These are phyloP conservation scores for Metarhizium guizhouense DNA, from an alignment of 2,329 filamentous ascomycete genomes.

Conservation along the genomic window DNA sequence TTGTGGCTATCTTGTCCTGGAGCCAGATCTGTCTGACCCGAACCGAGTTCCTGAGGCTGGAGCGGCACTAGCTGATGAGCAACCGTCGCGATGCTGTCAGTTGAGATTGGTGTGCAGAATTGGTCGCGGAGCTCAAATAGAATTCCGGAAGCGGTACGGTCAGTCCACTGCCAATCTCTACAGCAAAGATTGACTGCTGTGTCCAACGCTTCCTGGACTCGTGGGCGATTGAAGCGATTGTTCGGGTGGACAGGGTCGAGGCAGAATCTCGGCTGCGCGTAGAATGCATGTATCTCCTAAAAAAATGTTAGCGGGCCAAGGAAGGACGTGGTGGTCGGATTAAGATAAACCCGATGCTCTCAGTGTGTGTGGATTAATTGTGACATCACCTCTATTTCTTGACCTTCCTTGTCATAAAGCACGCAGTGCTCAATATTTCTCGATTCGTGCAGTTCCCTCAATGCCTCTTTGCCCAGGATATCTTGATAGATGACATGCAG, in stretches of 20 bases:
- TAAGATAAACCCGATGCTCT: slow-evolving; percentile 11
- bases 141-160: neutral
- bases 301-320: slow-evolving; percentile 11
- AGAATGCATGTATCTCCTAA: slow-evolving; percentile 13
- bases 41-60: neutral
- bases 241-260: slow-evolving; percentile 9
- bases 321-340: slow-evolving; percentile 5
- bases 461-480: neutral
- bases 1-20: neutral
- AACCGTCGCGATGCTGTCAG: neutral
- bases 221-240: slow-evolving; percentile 5
- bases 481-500: neutral
- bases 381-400: slow-evolving; percentile 6
- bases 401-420: slow-evolving; percentile 5
- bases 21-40: neutral
- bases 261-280: slow-evolving; percentile 5
- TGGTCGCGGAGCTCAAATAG: neutral
- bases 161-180: neutral
- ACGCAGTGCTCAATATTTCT: slow-evolving; percentile 5
- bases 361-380: neutral
- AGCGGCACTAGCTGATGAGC: neutral
- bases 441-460: slow-evolving; percentile 4
- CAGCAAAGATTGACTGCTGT: neutral
- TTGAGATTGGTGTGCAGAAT: neutral
- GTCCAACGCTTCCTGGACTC: slow-evolving; percentile 4